A percentile compares a stretch with the other conserved stretches of the same genome.
These are phyloP conservation scores for Hsuehochloa calcarea DNA, from an alignment of 176 grass and related monocot genomes.

Conservation along the genomic window DNA sequence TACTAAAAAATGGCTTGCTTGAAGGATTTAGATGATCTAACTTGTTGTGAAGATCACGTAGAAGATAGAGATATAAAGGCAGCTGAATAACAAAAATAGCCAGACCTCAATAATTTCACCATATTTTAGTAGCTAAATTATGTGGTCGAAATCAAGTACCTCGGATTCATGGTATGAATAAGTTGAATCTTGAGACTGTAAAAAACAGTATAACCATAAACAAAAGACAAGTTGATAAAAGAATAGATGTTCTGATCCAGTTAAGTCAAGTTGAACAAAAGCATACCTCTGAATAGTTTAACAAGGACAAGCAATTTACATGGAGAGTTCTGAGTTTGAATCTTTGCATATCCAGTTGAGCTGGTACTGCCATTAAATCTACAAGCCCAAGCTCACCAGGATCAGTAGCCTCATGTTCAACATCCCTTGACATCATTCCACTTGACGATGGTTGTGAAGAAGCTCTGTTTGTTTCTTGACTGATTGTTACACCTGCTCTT, in stretches of 20 bases:
- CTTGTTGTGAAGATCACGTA: constrained; percentile 74
- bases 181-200: constrained; percentile 53
- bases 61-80: constrained; percentile 74
- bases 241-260: neutral
- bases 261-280: constrained; percentile 12
- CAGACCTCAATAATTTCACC: constrained; percentile 30
- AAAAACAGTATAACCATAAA: neutral
- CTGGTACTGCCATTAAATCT: constrained; percentile 64
- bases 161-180: constrained; percentile 69
- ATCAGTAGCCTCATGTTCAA: constrained; percentile 44
- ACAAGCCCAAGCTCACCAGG: constrained; percentile 57
- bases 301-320: constrained; percentile 55
- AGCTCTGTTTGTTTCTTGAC: constrained; percentile 60
- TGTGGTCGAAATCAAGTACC: constrained; percentile 56
- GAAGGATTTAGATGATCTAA: constrained; percentile 53
- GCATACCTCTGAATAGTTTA: constrained; percentile 79
- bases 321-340: constrained; percentile 86
- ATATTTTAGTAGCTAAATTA: constrained; percentile 36
- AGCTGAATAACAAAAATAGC: constrained; percentile 52
- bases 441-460: constrained; percentile 47
- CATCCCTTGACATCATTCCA: constrained; percentile 34
- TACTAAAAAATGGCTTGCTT: constrained; percentile 41
- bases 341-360: constrained; percentile 70
- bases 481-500: constrained; percentile 63
- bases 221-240: constrained; percentile 20